These are phyloP conservation scores for Talaromyces ruber DNA, from an alignment of 495 filamentous ascomycete genomes.

Conservation along the genomic window DNA sequence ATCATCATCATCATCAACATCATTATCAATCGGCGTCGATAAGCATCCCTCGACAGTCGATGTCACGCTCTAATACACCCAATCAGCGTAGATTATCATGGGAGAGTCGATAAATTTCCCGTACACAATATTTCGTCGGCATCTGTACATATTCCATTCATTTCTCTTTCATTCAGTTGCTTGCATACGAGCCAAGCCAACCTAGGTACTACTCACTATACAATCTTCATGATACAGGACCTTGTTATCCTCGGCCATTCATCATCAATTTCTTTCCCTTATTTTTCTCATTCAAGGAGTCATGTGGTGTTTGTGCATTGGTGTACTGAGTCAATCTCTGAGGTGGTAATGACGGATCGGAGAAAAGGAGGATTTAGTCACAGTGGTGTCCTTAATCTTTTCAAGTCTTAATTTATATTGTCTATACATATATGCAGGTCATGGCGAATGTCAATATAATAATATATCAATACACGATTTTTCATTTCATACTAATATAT, in stretches of 20 bases:
- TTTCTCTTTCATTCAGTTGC: background rate
- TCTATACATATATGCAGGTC: background rate
- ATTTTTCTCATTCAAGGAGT: background rate
- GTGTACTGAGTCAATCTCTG: background rate
- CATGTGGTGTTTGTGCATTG: background rate
- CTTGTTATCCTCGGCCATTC: background rate
- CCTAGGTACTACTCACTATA: background rate
- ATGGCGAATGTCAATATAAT: background rate
- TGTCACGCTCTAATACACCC: background rate
- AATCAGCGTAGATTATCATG: slow-evolving; percentile 1
- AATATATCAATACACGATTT: background rate
- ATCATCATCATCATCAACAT: background rate
- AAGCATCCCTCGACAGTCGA: slow-evolving; percentile 14
- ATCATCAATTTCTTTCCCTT: background rate
- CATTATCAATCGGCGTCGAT: slow-evolving; percentile 11
- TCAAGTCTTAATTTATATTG: background rate
- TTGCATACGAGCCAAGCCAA: too few species aligned
- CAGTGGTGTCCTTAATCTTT: background rate
- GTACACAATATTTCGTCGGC: background rate
- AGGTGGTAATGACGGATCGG: background rate
- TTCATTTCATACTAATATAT: background rate
- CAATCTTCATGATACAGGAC: background rate
- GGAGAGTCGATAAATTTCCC: background rate
- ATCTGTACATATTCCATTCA: background rate
- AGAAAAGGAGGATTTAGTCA: background rate